A percentile compares a stretch with the other conserved stretches of the same genome.
phyloP scores from a whole-genome alignment of 2,329 filamentous ascomycete genomes.

The Aspergillus sojae region DNA sequence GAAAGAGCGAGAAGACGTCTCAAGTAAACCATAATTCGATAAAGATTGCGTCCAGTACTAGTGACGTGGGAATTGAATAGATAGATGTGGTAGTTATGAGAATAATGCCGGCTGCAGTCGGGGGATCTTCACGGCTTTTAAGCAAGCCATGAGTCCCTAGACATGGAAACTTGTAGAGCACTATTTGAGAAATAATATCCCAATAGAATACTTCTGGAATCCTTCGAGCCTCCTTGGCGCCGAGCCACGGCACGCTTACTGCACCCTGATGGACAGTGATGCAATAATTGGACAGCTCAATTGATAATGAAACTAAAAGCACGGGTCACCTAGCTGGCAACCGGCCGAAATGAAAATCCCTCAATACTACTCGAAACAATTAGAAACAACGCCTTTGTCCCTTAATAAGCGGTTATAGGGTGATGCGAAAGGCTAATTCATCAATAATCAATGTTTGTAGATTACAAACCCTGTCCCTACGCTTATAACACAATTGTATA shows the following conservation, averaged over 20 bases:
- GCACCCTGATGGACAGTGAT: neutral
- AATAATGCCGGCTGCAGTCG: neutral
- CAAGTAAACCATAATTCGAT: neutral
- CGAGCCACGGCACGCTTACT: neutral
- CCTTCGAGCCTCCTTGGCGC: neutral
- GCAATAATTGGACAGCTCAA: neutral
- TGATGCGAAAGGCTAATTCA: neutral
- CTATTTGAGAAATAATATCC: neutral
- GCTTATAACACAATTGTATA: neutral
- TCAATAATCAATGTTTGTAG: neutral
- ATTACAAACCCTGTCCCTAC: neutral
- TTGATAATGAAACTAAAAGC: neutral
- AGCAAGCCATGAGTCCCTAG: neutral
- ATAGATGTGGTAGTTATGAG: neutral
- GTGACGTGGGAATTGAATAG: neutral
- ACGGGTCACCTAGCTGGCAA: neutral
- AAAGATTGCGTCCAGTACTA: neutral
- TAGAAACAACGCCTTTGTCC: neutral
- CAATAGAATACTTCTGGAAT: neutral
- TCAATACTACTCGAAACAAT: neutral
- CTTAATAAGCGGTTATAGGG: neutral
- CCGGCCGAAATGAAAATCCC: neutral
- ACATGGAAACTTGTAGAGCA: neutral
- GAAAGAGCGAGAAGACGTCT: neutral
- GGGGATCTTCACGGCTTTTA: neutral